Conservation (phyloP, 2,329 filamentous ascomycete species). For the Epichloe typhina region DNA sequence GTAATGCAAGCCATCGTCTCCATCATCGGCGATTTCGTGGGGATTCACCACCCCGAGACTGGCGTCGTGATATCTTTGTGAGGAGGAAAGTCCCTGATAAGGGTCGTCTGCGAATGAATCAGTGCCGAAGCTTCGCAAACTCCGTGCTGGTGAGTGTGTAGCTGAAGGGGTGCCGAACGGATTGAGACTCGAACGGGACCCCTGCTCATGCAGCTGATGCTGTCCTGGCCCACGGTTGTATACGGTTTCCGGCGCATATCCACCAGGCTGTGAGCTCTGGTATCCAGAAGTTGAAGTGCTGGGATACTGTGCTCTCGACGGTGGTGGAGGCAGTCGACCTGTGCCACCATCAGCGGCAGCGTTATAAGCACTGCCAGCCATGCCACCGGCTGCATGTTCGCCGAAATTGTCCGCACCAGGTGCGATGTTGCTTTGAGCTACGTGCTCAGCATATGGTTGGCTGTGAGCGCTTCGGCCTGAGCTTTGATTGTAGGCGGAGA, state of each 20-base stretch:
- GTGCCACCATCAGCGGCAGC: constrained; percentile 46
- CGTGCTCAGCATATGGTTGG: constrained; percentile 12
- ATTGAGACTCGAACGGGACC: constrained; percentile 30
- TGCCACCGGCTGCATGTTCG: constrained; percentile 47
- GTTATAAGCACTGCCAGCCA: constrained; percentile 53
- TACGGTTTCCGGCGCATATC: constrained; percentile 8
- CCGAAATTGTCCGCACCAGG: constrained; percentile 57
- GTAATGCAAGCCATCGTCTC: constrained; percentile 66
- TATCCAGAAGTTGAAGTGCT: constrained; percentile 9
- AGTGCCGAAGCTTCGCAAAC: constrained; percentile 30
- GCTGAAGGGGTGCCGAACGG: constrained; percentile 22
- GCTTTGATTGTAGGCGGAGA: constrained; percentile 11
- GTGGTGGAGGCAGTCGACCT: constrained; percentile 24
- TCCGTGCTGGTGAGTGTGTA: constrained; percentile 33
- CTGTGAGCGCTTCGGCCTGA: constrained; percentile 12
- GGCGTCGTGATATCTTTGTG: constrained; percentile 27
- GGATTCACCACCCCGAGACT: constrained; percentile 55
- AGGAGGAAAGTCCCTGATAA: constrained; percentile 36
- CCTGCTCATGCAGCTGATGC: constrained; percentile 18
- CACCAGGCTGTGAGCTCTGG: constrained; percentile 8
- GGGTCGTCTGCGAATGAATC: constrained; percentile 49
- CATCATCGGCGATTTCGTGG: constrained; percentile 71
- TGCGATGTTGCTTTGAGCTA: constrained; percentile 29
- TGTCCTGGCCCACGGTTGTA: background rate
- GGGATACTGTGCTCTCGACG: constrained; percentile 19